Evolutionary conservation across 257 asterid genomes (phyloP), one percentile per base, ranked within the genome.

Genomic region (Plantago major): DNA sequence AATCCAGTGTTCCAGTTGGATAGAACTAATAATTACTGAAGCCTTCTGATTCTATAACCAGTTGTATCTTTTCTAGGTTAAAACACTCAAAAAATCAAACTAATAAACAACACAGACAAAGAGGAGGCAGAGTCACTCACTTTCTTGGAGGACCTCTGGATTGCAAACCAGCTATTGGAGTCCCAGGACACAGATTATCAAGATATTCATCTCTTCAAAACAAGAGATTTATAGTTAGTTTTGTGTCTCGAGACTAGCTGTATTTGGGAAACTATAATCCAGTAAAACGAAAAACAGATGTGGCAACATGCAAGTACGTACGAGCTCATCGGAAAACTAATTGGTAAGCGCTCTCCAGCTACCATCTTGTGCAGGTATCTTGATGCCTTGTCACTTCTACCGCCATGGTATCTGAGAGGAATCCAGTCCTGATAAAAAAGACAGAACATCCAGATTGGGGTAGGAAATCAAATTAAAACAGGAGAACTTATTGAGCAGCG

Each of bases 281-380:
- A 26, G 57, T 42, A 40, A 46, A 22, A 22, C 26, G 26, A 22
- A 65, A 69, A 52, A 42, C 50, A 44, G 62, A 37, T 44, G 13
- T 43, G 42, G 62, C 47, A 42, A 62, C 63, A 38, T 52, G 40
- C 43, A 65, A 65, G 62, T 63, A 59, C 89, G 58, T 79, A 86
- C 99, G 81, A 71, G 88, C 82, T 80, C 91, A 84, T 86, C 56
- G 83, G 75, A 79, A 92, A 84, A 55, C 62, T 44, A 51, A 92
- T 52, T 28, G 76, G 77, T 55, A 89, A 67, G 54, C 64, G 78
- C 65, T 74, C 84, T 55, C 42, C 79, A 54, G 74, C 73, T 38
- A 65, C 72, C 93, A 92, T 70, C 70, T 75, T 79, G 33, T 72
- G 55, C 33, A 79, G 67, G 73, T 76, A 80, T 66, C 73, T 73